Evolutionary conservation across 116 monocot genomes (phyloP), one percentile per base, ranked within the genome.

Genomic region (Iris pallida): DNA sequence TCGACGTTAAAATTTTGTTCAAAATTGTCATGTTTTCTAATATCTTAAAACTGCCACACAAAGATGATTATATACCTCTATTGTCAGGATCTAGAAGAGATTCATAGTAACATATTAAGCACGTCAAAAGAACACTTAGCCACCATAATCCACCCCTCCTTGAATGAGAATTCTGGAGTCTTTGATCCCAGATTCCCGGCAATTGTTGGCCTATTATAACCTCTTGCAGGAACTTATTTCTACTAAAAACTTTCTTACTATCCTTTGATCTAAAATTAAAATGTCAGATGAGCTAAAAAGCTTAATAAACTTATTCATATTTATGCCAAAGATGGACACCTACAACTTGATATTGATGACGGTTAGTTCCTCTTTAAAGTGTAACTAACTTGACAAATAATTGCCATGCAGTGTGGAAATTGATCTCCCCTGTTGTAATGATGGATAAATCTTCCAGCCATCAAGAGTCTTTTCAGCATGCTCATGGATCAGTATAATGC

Each of bases 351-450:
- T 43, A 63, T 17, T 47, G 5, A 47, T 10, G 14, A 52, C 14
- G 6, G 14, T 48, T 48, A 30, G 64, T 18, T 64, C 3, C 16
- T 17, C 8, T 55, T 15, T n/a, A 57, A 8, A 16, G 2, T 52
- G 51, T n/a, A 16, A 17, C 57, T 57, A 17, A 17, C n/a, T 16
- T 19, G 57, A 17, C 16, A 17, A 7, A 6, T 53, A n/a, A 59
- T 55, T 51, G 3, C 8, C 40, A 18, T 75, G 59, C 71, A 80
- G 80, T 71, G 65, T 80, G 80, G 80, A 75, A 66, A 60, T 66
- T 80, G 42, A 45, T 80, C 16, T 80, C 75, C 53, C 75, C 75
- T 40, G 61, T 67, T 46, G 11, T 80, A 46, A 62, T 15, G 60
- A 64, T 18, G 48, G 54, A 65, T 40, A 65, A 65, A 45, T 4